These are phyloP conservation scores for Zelopaecilomyces penicillatus DNA, from an alignment of 2,329 filamentous ascomycete genomes.

Conservation along the genomic window DNA sequence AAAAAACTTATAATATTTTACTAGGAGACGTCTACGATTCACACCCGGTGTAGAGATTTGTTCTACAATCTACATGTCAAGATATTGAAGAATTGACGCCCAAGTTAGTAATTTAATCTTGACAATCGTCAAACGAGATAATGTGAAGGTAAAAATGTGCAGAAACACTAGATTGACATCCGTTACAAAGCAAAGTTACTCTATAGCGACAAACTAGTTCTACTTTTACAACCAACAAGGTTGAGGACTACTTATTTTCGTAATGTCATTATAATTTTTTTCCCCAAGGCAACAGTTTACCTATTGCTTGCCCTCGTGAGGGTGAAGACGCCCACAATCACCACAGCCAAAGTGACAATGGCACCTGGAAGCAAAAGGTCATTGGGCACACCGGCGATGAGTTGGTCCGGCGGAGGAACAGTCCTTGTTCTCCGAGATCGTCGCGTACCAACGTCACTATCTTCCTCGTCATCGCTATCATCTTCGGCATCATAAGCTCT, in stretches of 20 bases:
- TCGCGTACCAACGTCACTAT: slow-evolving; percentile 37
- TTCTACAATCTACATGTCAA: too few species aligned
- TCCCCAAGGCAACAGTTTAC: slow-evolving; percentile 23
- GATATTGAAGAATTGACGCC: too few species aligned
- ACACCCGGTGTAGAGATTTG: too few species aligned
- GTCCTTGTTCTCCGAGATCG: slow-evolving; percentile 33
- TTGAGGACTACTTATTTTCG: slow-evolving; percentile 15
- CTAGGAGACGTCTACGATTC: too few species aligned
- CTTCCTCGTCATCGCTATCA: slow-evolving; percentile 49
- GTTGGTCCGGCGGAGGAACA: slow-evolving; percentile 54
- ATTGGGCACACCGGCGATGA: slow-evolving; percentile 88
- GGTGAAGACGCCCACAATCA: slow-evolving; percentile 88
- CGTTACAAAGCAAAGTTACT: slow-evolving; percentile 12
- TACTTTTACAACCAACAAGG: slow-evolving; percentile 25
- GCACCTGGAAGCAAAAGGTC: slow-evolving; percentile 88
- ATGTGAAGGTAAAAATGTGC: too few species aligned
- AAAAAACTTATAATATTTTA: too few species aligned
- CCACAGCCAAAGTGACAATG: slow-evolving; percentile 88
- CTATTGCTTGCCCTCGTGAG: slow-evolving; percentile 61
- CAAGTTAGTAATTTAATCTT: too few species aligned
- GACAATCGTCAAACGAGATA: too few species aligned
- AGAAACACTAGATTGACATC: not conserved
- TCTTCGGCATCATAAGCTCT: slow-evolving; percentile 43
- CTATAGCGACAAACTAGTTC: slow-evolving; percentile 16
- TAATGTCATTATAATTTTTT: slow-evolving; percentile 25